phyloP scores from a whole-genome alignment of 768 basidiomycete genomes.

The Tephrocybe sp. region DNA sequence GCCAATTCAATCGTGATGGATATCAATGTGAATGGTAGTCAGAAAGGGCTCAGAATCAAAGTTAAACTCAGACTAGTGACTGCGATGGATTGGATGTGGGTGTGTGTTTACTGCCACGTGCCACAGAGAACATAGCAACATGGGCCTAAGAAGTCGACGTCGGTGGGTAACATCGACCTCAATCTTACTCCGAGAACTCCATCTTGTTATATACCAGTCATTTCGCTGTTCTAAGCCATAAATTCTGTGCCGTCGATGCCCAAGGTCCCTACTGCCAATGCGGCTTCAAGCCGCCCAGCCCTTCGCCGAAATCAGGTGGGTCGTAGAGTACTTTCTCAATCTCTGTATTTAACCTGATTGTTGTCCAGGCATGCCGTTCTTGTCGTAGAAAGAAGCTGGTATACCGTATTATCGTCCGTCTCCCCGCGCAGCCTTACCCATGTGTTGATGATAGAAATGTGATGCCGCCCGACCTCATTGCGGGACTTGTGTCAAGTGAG shows the following conservation, averaged over 20 bases:
- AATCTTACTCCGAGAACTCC: conserved; percentile 14
- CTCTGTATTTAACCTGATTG: conserved; percentile 1
- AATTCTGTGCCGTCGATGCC: conserved; percentile 49
- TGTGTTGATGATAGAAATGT: conserved; percentile 61
- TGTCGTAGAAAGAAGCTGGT: conserved; percentile 87
- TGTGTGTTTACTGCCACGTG: conserved; percentile 8
- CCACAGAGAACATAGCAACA: conserved; percentile 7
- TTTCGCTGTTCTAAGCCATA: neutral
- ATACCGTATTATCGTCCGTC: conserved; percentile 6
- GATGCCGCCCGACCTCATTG: conserved; percentile 87
- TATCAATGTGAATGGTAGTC: too few relatives aligned
- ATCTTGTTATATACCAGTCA: neutral
- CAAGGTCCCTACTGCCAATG: conserved; percentile 48
- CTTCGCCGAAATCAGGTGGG: conserved; percentile 78
- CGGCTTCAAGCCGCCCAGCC: conserved; percentile 54
- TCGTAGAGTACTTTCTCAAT: neutral
- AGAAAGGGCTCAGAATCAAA: too few relatives aligned
- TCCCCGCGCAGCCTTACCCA: neutral
- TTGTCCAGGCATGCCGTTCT: conserved; percentile 69
- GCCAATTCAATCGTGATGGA: too few relatives aligned
- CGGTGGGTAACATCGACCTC: conserved; percentile 9
- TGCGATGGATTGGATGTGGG: neutral
- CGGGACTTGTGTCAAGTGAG: conserved; percentile 80
- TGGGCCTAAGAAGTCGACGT: neutral
- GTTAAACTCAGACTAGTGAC: too few relatives aligned